Base-by-base conservation (phyloP, 2,329 filamentous ascomycete species). In the Pseudocercospora fuligena region DNA sequence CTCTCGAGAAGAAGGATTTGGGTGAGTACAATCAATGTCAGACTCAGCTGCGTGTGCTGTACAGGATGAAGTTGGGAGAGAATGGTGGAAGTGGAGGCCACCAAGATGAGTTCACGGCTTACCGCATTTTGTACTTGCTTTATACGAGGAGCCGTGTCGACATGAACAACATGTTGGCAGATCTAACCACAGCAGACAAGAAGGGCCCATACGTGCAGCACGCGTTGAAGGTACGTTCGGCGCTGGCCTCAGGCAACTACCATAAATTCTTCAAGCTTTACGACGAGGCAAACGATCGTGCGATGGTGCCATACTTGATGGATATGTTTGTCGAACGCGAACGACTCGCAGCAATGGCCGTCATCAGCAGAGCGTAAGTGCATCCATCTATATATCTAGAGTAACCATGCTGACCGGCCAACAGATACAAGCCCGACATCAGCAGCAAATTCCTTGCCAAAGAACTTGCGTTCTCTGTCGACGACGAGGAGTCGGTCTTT, bases 1-100 rank as follows among this genome's bases (percentile, higher is more conserved):
- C 95, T 73, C 86, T 99, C 81, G 94, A 99, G 82, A 97, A 96
- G 87, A 93, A 92, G 82, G 95, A 99, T 85, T 88, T 98, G 85
- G 94, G 95, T 99, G 95, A 99, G 95, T 99, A 99, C 95, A 99
- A 99, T 85, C 95, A 99, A 87, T 99, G 95, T 82, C 95, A 99
- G 85, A 98, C 95, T 76, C 95, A 99, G 84, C 86, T 99, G 78
- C 92, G 93, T 81, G 93, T 91, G 72, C 85, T 99, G 76, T 98
- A 99, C 82, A 88, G 88, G 80, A 88, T 92, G 83, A 91, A 92
- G 73, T 84, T 97, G 79, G 92, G 92, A 78, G 95, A 94, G 76
- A 93, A 94, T 81, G 70, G 70, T 57, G 66, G 64, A 33, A 72
- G 70, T 58, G 92, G 92, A 78, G 94, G 94, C 76, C 93, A 94